phyloP scores from a whole-genome alignment of 2,329 filamentous ascomycete species.

The Phaeosphaeria sp. region DNA sequence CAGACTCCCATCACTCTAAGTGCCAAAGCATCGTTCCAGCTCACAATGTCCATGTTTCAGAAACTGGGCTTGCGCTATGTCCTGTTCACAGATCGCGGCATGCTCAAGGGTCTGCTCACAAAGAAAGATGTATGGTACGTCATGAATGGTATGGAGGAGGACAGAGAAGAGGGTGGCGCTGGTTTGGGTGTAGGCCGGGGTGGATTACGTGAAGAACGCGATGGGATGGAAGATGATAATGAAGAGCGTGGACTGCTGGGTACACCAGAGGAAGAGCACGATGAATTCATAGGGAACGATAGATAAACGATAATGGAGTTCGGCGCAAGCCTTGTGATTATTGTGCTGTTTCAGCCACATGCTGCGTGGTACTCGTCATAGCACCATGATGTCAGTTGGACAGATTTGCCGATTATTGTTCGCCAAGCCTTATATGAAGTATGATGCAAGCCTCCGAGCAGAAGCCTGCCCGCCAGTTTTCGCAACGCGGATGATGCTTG shows the following conservation, averaged over 20 bases:
- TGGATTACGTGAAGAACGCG: slow-evolving; percentile 43
- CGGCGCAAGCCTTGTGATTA: slow-evolving; percentile 4
- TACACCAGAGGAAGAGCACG: slow-evolving; percentile 29
- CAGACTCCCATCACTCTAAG: slow-evolving; percentile 94
- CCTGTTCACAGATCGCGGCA: slow-evolving; percentile 82
- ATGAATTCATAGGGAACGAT: slow-evolving; percentile 18
- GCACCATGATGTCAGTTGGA: slow-evolving; percentile 1
- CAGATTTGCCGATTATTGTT: not conserved
- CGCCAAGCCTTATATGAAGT: not conserved
- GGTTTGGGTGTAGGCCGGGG: slow-evolving; percentile 46
- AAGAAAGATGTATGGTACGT: slow-evolving; percentile 99
- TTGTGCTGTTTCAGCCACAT: not conserved
- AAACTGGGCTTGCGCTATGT: slow-evolving; percentile 91
- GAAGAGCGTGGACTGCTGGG: slow-evolving; percentile 51
- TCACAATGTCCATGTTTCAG: slow-evolving; percentile 94
- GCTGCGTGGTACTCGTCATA: not conserved
- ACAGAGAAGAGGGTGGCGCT: slow-evolving; percentile 44
- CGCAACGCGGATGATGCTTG: not conserved
- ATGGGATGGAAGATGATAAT: slow-evolving; percentile 35
- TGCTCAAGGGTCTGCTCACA: slow-evolving; percentile 83
- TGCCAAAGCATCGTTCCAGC: slow-evolving; percentile 74
- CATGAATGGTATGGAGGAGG: slow-evolving; percentile 66
- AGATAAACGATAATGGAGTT: slow-evolving; percentile 7
- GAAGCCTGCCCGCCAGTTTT: not conserved
- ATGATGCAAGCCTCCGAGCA: not conserved